phyloP scores from a whole-genome alignment of 331 rosid genomes.

The Pyrus hybrid region DNA sequence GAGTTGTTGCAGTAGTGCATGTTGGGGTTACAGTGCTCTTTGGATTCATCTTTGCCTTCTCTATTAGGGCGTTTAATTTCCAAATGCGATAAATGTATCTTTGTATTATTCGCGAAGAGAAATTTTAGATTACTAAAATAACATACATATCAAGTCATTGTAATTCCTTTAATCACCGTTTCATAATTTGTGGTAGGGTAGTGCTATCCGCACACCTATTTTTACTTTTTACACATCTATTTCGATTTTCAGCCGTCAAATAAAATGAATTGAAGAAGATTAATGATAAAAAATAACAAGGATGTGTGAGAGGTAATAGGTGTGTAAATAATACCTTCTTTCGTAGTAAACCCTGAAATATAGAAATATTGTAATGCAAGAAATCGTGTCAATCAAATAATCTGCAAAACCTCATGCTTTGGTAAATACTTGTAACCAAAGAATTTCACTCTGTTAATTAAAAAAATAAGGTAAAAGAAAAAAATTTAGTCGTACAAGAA shows the following conservation, averaged over 20 bases:
- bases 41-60: slow-evolving; percentile 54
- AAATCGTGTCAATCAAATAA: background rate
- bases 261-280: too few species aligned
- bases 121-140: background rate
- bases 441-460: too few species aligned
- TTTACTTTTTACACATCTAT: too few species aligned
- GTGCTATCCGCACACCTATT: too few species aligned
- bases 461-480: too few species aligned
- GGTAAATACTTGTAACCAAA: background rate
- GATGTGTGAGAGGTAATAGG: too few species aligned
- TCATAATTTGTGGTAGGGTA: background rate
- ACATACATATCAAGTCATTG: background rate
- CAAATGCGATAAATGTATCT: slow-evolving; percentile 32
- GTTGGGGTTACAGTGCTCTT: slow-evolving; percentile 33
- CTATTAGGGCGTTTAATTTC: slow-evolving; percentile 50
- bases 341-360: background rate
- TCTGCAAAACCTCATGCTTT: background rate
- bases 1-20: slow-evolving; percentile 41
- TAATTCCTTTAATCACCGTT: background rate
- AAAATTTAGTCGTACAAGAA: background rate
- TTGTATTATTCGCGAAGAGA: background rate
- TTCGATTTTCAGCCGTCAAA: too few species aligned
- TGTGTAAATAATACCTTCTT: too few species aligned
- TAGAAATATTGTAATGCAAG: background rate
- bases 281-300: too few species aligned